Percentiles rank a stretch among this genome's conserved stretches.
Evolutionary conservation across 129 eudicot species (phyloP).

Genomic region (Flaveria brownii): DNA sequence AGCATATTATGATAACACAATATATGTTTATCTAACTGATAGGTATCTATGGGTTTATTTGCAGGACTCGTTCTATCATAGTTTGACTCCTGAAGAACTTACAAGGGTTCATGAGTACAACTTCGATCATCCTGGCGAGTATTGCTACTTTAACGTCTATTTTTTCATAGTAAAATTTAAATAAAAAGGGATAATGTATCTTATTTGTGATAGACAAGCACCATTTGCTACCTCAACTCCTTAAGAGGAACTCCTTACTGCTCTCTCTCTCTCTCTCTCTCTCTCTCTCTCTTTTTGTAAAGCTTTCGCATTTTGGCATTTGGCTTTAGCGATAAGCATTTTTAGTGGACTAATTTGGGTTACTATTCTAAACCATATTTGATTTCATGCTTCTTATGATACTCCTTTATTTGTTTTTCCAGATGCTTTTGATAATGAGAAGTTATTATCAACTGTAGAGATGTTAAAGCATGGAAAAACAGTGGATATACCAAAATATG

Average conservation of each 20-base stretch:
- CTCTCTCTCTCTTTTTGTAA: neutral
- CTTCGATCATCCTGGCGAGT: slow-evolving; percentile 93
- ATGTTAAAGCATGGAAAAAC: slow-evolving; percentile 82
- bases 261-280: neutral
- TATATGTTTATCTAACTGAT: neutral
- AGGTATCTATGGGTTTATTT: slow-evolving; percentile 29
- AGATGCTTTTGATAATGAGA: slow-evolving; percentile 97
- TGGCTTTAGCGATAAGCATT: neutral
- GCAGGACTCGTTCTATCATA: slow-evolving; percentile 95
- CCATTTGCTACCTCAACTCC: slow-evolving; percentile 1
- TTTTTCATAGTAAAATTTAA: neutral
- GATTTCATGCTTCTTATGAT: slow-evolving; percentile 19
- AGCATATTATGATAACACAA: neutral
- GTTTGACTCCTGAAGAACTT: slow-evolving; percentile 76
- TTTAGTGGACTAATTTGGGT: slow-evolving; percentile 1
- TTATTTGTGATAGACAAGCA: neutral
- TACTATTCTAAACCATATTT: neutral
- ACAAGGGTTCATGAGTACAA: slow-evolving; percentile 82
- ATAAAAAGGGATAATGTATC: neutral
- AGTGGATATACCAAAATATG: slow-evolving; percentile 90
- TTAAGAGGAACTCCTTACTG: slow-evolving; percentile 6
- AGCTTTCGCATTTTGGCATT: neutral
- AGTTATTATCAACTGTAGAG: slow-evolving; percentile 61
- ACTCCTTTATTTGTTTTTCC: slow-evolving; percentile 3
- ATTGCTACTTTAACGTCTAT: slow-evolving; percentile 12